These are phyloP conservation scores for Trifolium pratense DNA, from an alignment of 306 rosid species.

Conservation along the genomic window DNA sequence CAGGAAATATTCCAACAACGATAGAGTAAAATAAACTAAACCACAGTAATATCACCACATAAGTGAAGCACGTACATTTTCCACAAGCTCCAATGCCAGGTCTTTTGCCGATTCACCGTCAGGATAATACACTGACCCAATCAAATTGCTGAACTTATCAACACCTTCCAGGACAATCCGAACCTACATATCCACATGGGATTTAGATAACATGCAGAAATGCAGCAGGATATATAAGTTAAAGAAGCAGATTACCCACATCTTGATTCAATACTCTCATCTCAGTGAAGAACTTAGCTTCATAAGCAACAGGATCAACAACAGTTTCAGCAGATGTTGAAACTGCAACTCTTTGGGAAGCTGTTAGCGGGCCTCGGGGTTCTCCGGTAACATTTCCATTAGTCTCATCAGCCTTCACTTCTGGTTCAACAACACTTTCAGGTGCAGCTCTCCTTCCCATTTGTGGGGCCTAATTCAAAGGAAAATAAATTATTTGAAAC, in stretches of 20 bases:
- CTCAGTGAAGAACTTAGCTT: constrained; percentile 96
- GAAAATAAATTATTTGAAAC: constrained; percentile 14
- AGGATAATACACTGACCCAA: constrained; percentile 91
- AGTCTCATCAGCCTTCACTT: constrained; percentile 54
- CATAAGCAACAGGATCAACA: constrained; percentile 81
- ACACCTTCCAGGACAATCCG: constrained; percentile 94
- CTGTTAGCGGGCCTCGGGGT: constrained; percentile 75
- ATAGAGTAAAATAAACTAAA: constrained; percentile 14
- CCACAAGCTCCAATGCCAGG: constrained; percentile 91
- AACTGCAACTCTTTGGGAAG: constrained; percentile 92
- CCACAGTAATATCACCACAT: constrained; percentile 25
- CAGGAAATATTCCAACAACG: constrained; percentile 2
- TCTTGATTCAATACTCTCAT: constrained; percentile 86
- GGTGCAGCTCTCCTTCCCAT: constrained; percentile 85
- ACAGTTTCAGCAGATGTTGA: constrained; percentile 65
- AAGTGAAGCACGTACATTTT: constrained; percentile 61
- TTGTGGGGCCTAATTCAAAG: constrained; percentile 69
- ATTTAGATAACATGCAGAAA: constrained; percentile 41
- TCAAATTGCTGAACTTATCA: constrained; percentile 94
- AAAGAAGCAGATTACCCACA: constrained; percentile 50
- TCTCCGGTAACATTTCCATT: constrained; percentile 73
- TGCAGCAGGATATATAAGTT: constrained; percentile 24
- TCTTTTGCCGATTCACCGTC: constrained; percentile 96
- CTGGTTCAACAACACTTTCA: constrained; percentile 65
- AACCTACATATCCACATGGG: constrained; percentile 64